Evolutionary conservation across 768 basidiomycete genomes (phyloP), one percentile per base, ranked within the genome.

Genomic region (Lyophyllum semitale): DNA sequence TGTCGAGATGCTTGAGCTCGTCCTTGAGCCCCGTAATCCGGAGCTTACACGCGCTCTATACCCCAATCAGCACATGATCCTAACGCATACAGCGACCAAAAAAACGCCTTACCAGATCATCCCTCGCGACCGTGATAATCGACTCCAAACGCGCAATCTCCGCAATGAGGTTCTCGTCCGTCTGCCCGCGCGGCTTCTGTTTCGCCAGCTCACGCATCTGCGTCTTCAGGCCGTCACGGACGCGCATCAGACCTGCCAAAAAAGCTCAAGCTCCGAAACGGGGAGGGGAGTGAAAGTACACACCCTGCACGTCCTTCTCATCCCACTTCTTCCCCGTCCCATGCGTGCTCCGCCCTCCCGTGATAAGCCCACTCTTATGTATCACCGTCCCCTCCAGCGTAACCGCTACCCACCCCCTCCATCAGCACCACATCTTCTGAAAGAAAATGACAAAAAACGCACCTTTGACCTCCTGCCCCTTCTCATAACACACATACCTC

Each of bases 401-500:
- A 20, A 99, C 97, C 56, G 95, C 97, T 95, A 54, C 38, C 23
- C 30, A 51, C 30, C 26, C n/a, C 15, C 46, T 20, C 11, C 43
- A 43, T 54, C 40, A 48, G 18, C 22, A 18, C 23, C 2, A 25
- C 17, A 20, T 6, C 6, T 18, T 1, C 9, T 27, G 11, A 49
- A 18, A 42, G 40, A 50, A 2, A 25, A 40, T n/a, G 57, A 66
- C 82, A 2, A 25, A 40, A 17, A 57, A 66, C 82, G 32, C 54
- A 95, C 96, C 93, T 80, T 99, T 99, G 37, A 99, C 92, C 61
- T 98, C 95, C 67, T 97, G 93, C 0, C 88, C 88, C 71, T 92
- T 95, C 63, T 96, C 95, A 72, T 94, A 99, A 63, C 90, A 92
- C 5, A 98, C 86, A 68, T 87, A 87, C 58, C 84, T 79, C 8